phyloP scores from a whole-genome alignment of 2,329 filamentous ascomycete genomes.

The Aciculosporium take region DNA sequence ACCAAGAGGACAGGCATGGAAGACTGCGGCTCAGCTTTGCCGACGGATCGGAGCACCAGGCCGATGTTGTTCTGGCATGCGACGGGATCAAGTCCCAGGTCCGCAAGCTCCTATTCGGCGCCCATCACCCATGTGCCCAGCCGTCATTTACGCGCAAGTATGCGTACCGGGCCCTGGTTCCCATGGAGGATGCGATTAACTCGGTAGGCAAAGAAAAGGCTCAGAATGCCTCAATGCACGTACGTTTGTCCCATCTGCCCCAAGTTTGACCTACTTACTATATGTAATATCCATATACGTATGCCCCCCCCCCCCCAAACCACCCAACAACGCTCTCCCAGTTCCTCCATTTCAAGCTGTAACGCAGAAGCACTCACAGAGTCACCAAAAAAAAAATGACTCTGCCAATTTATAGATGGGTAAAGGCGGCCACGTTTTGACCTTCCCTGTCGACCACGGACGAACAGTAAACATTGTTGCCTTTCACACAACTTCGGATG shows the following conservation, averaged over 20 bases:
- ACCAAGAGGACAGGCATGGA: conserved; percentile 12
- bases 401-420: conserved; percentile 3
- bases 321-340: background rate
- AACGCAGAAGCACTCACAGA: background rate
- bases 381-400: no score
- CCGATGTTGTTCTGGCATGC: conserved; percentile 37
- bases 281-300: no score
- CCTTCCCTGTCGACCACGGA: conserved; percentile 5
- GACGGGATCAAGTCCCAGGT: conserved; percentile 50
- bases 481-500: background rate
- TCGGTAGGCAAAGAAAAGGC: conserved; percentile 28
- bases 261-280: no score
- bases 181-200: conserved; percentile 37
- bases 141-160: conserved; percentile 39
- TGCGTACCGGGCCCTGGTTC: conserved; percentile 34
- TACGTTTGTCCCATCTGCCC: background rate
- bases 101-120: conserved; percentile 33
- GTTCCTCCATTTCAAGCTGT: no score
- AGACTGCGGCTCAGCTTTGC: conserved; percentile 20
- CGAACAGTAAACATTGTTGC: conserved; percentile 4
- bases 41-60: conserved; percentile 17
- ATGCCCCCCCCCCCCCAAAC: no score
- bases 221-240: conserved; percentile 10
- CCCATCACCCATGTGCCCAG: conserved; percentile 21
- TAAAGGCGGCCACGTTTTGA: conserved; percentile 4